phyloP scores from a whole-genome alignment of 2,329 filamentous ascomycete species.

The Aspergillus amoenus region DNA sequence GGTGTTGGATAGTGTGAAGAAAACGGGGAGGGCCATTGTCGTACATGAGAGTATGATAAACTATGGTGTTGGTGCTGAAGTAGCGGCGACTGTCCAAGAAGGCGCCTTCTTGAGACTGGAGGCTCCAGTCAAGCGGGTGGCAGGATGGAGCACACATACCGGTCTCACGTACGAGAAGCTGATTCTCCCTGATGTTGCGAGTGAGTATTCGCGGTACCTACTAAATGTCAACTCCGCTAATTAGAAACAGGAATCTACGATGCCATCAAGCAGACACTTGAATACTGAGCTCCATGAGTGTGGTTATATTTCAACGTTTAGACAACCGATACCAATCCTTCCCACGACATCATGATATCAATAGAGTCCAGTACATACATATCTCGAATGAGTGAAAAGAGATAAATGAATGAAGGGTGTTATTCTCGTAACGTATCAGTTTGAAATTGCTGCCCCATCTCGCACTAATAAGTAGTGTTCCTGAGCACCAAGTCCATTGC shows the following conservation, averaged over 20 bases:
- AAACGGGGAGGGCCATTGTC: slow-evolving; percentile 81
- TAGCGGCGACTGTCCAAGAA: slow-evolving; percentile 85
- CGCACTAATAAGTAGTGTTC: background rate
- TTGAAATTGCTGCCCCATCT: background rate
- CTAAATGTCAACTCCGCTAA: slow-evolving; percentile 4
- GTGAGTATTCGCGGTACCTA: slow-evolving; percentile 58
- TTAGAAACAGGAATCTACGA: slow-evolving; percentile 64
- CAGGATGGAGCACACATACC: slow-evolving; percentile 85
- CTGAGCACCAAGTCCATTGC: background rate
- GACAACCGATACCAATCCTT: background rate
- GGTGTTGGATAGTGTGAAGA: slow-evolving; percentile 76
- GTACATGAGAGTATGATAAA: slow-evolving; percentile 94
- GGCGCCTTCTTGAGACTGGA: slow-evolving; percentile 81
- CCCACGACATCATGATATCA: background rate
- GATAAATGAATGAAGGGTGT: background rate
- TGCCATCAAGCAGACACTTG: slow-evolving; percentile 64
- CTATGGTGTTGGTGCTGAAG: slow-evolving; percentile 82
- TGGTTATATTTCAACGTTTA: background rate
- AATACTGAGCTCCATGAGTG: slow-evolving; percentile 53
- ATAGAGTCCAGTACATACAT: background rate
- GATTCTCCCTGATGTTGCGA: slow-evolving; percentile 79
- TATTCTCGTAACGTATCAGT: background rate
- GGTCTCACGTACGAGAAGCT: slow-evolving; percentile 78
- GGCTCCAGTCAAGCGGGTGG: slow-evolving; percentile 79
- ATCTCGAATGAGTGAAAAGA: background rate